A percentile compares a stretch with the other conserved stretches of the same genome.
Conservation (phyloP, 176 grass and related monocot species). For the Cymbopogon citratus region DNA sequence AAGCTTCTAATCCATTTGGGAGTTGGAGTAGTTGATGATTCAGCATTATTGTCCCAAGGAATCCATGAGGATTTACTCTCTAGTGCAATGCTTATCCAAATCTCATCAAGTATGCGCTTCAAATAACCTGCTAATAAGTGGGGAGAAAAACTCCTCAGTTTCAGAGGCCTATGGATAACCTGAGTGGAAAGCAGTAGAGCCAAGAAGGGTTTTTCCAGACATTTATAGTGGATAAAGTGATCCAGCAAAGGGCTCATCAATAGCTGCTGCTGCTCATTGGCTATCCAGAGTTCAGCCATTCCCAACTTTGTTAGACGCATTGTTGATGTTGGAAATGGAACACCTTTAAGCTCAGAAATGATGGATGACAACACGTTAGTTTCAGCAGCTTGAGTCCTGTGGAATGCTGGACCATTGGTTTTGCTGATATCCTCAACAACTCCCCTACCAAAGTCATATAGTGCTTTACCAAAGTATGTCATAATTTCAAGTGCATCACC, state of each 20-base stretch:
- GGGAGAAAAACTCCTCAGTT: slow-evolving; percentile 72
- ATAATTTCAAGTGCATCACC: slow-evolving; percentile 94
- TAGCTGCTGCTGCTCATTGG: slow-evolving; percentile 73
- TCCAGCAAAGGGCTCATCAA: slow-evolving; percentile 68
- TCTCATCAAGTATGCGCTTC: slow-evolving; percentile 61
- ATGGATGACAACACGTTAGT: slow-evolving; percentile 59
- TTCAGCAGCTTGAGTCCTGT: slow-evolving; percentile 52
- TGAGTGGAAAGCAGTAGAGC: slow-evolving; percentile 61
- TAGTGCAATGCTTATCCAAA: slow-evolving; percentile 45
- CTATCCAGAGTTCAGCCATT: slow-evolving; percentile 83
- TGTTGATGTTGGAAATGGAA: slow-evolving; percentile 83
- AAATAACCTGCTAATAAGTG: slow-evolving; percentile 69
- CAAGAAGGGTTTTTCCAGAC: slow-evolving; percentile 74
- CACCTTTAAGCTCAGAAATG: slow-evolving; percentile 67
- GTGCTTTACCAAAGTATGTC: slow-evolving; percentile 90
- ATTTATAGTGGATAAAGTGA: slow-evolving; percentile 86
- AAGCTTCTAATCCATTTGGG: slow-evolving; percentile 83
- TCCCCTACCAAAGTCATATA: slow-evolving; percentile 90
- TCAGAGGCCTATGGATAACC: slow-evolving; percentile 69
- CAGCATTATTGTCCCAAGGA: slow-evolving; percentile 56
- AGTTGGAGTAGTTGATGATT: slow-evolving; percentile 50
- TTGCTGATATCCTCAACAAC: slow-evolving; percentile 95
- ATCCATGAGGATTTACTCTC: slow-evolving; percentile 57
- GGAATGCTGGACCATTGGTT: slow-evolving; percentile 36
- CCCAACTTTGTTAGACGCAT: slow-evolving; percentile 72